A percentile compares a stretch with the other conserved stretches of the same genome.
These are phyloP conservation scores for Mitragyna speciosa DNA, from an alignment of 257 asterid genomes.

Conservation along the genomic window DNA sequence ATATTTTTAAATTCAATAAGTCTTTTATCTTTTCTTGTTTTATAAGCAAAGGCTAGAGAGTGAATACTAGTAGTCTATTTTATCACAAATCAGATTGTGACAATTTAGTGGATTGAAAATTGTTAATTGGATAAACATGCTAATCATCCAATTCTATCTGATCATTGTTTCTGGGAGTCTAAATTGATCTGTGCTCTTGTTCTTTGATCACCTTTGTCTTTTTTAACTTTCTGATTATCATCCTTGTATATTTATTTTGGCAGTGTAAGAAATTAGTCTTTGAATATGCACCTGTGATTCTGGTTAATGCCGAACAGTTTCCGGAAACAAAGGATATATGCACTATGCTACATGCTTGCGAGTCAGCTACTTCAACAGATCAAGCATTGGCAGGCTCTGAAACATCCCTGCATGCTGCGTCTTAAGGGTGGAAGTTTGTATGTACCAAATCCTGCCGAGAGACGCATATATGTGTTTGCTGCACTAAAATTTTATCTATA, in stretches of 20 bases:
- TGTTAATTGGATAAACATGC: neutral
- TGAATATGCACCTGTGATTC: slow-evolving; percentile 76
- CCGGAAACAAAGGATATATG: slow-evolving; percentile 69
- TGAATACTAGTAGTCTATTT: neutral
- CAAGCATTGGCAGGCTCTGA: slow-evolving; percentile 23
- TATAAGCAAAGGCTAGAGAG: neutral
- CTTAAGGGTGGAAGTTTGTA: slow-evolving; percentile 28
- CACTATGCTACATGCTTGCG: slow-evolving; percentile 64
- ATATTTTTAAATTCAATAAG: neutral
- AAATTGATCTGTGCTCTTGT: neutral
- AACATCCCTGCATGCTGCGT: slow-evolving; percentile 49
- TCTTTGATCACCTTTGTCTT: slow-evolving; percentile 8
- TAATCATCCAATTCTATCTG: neutral
- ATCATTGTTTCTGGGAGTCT: neutral
- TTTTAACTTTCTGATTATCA: neutral
- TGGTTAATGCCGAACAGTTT: slow-evolving; percentile 74
- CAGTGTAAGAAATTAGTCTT: slow-evolving; percentile 92
- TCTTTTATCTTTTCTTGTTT: too few species aligned
- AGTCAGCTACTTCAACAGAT: slow-evolving; percentile 24
- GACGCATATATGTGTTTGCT: neutral
- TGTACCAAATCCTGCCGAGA: neutral
- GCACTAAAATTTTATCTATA: neutral
- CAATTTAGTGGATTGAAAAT: neutral
- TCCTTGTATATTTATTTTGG: slow-evolving; percentile 13
- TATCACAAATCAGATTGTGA: neutral